A percentile compares a stretch with the other conserved stretches of the same genome.
Conservation (phyloP, 1,284 basidiomycete species). For the Malassezia psittaci region DNA sequence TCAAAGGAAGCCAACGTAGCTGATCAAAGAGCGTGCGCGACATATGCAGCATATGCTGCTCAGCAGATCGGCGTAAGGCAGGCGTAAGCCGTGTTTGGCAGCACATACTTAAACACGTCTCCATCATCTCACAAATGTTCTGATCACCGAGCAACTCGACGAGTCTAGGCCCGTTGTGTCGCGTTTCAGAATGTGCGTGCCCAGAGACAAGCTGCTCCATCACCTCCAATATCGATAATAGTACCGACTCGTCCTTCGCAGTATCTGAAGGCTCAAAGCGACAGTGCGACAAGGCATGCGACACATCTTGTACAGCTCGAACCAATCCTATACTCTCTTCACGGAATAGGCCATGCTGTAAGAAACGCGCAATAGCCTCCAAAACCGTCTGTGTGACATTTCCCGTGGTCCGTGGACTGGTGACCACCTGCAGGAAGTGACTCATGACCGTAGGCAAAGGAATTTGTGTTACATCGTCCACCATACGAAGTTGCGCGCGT, state of each 20-base stretch:
- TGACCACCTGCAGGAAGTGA: constrained; percentile 76
- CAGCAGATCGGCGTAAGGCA: constrained; percentile 78
- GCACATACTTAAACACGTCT: constrained; percentile 91
- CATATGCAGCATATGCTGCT: constrained; percentile 80
- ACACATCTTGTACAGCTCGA: constrained; percentile 68
- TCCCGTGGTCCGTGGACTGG: constrained; percentile 82
- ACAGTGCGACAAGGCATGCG: constrained; percentile 82
- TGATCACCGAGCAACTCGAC: constrained; percentile 58
- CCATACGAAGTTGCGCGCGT: constrained; percentile 57
- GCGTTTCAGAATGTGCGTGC: constrained; percentile 45
- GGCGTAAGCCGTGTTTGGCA: constrained; percentile 91
- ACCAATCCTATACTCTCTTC: constrained; percentile 43
- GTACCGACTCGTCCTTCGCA: constrained; percentile 71
- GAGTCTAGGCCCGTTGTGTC: constrained; percentile 7
- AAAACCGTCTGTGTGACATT: constrained; percentile 84
- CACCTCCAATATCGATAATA: constrained; percentile 80
- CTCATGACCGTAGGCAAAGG: constrained; percentile 30
- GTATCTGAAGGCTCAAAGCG: constrained; percentile 96
- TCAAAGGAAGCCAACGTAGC: constrained; percentile 55
- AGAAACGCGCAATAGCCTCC: constrained; percentile 74
- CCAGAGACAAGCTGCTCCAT: constrained; percentile 68
- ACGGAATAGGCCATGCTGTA: constrained; percentile 64
- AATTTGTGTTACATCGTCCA: constrained; percentile 21
- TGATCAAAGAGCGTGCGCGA: constrained; percentile 71
- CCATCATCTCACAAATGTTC: constrained; percentile 94